Conservation (phyloP, 2,329 filamentous ascomycete genomes). For the Stachybotrys chartarum region DNA sequence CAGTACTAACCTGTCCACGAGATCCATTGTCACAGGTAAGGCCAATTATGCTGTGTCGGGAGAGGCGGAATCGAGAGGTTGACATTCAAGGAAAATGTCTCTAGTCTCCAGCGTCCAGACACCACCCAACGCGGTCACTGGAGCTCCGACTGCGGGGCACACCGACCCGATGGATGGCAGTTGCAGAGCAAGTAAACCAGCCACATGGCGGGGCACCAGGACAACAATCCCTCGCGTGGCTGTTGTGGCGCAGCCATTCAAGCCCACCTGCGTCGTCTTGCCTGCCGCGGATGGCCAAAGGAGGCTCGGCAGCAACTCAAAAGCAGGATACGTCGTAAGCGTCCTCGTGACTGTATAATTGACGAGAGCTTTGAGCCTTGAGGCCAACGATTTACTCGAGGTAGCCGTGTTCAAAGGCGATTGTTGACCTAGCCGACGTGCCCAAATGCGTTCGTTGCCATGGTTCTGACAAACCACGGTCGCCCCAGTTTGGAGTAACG, state of each 20-base stretch:
- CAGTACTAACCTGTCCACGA: slow-evolving; percentile 44
- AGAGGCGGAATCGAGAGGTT: not conserved
- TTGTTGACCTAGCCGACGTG: no score
- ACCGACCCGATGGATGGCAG: not conserved
- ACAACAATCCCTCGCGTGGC: not conserved
- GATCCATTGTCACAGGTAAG: slow-evolving; percentile 33
- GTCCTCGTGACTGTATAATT: no score
- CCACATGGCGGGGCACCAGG: not conserved
- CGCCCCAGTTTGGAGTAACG: no score
- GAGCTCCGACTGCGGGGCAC: slow-evolving; percentile 1
- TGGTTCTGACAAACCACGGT: no score
- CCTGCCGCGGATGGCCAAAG: no score
- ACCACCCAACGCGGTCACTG: not conserved
- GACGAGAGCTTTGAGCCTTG: no score
- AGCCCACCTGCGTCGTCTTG: no score
- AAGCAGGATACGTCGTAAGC: no score
- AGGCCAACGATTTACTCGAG: no score
- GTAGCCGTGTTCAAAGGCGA: no score
- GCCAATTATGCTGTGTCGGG: not conserved
- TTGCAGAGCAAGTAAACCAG: not conserved
- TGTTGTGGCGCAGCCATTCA: not conserved
- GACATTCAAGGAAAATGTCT: not conserved
- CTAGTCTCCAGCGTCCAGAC: not conserved
- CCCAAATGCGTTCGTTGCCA: no score
- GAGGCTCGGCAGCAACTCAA: no score